Conservation (phyloP, 2,329 filamentous ascomycete species). For the Sporothrix luriei region DNA sequence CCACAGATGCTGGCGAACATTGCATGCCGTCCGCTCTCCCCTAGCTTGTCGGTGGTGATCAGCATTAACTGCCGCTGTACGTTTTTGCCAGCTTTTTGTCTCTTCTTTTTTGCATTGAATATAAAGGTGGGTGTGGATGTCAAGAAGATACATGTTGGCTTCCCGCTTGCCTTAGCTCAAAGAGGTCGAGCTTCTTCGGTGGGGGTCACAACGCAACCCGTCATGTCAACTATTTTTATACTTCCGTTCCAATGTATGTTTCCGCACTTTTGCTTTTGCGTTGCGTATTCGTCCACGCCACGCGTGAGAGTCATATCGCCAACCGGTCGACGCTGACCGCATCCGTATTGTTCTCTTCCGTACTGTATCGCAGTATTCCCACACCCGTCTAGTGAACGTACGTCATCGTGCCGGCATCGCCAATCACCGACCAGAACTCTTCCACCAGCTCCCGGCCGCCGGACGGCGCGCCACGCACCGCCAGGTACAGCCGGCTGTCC, state of each 20-base stretch:
- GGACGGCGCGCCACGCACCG: slow-evolving; percentile 60
- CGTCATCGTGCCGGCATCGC: slow-evolving; percentile 53
- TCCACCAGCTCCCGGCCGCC: slow-evolving; percentile 65
- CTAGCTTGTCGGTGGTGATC: slow-evolving; percentile 2
- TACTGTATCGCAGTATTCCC: background rate
- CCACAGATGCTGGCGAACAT: background rate
- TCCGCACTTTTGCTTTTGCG: no score
- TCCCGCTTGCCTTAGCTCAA: background rate
- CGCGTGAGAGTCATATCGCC: background rate
- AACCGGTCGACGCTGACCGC: background rate
- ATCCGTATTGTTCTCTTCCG: background rate
- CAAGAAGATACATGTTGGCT: background rate
- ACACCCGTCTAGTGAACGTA: slow-evolving; percentile 40
- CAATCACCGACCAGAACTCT: slow-evolving; percentile 65
- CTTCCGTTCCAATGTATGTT: background rate
- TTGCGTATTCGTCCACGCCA: no score
- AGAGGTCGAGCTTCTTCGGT: background rate
- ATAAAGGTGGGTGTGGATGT: background rate
- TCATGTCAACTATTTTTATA: background rate
- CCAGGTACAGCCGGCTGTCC: slow-evolving; percentile 64
- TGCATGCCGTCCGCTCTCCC: slow-evolving; percentile 18
- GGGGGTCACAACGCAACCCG: background rate
- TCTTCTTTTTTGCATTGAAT: background rate
- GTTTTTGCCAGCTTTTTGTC: background rate
- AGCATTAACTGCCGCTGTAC: background rate